Evolutionary conservation across 148 eudicot species (phyloP), one percentile per base, ranked within the genome.

Genomic region (Fagopyrum esculentum): DNA sequence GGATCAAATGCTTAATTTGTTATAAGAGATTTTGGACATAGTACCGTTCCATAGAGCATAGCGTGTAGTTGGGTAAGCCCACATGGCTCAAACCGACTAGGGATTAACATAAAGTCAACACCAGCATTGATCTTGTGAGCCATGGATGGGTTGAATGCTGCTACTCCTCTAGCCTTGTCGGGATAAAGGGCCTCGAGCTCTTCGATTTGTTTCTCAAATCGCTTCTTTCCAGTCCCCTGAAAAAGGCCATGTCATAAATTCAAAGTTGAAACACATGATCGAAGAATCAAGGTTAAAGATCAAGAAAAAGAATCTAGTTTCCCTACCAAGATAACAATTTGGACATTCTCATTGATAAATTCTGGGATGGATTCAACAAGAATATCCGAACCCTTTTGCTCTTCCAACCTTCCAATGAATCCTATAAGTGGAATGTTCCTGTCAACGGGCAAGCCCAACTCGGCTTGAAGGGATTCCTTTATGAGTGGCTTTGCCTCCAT

Each of bases 341-440:
- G 97, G 29, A 90, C 93, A 71, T 89, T 72, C 82, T 87, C 81
- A 2, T 60, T 81, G 40, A 94, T 83, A 51, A 94, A 88, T 5
- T 83, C 75, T 10, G 88, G 84, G 72, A 94, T 86, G 1, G 97
- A 91, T 73, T 85, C 85, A 52, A 83, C 91, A 43, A 94, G 90
- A 81, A 94, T 94, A 79, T 94, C 98, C 49, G 98, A 91, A n/a
- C 98, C 98, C 80, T 94, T 94, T 76, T 94, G 97, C 81, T 91
- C 97, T 84, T 94, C 98, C 57, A 94, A 86, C 71, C 98, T 85
- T 49, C 97, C 98, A 19, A 93, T 91, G 80, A 93, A 93, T 22
- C 98, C 98, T 56, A 93, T 91, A 29, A 93, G 69, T 11, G 98
- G 98, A 35, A 87, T 82, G 70, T 87, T 84, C 64, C 85, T 83